Percentiles rank a stretch among this genome's conserved stretches.
Evolutionary conservation across 2,329 filamentous ascomycete genomes (phyloP).

Genomic region (Pestalotiopsis sp.): DNA sequence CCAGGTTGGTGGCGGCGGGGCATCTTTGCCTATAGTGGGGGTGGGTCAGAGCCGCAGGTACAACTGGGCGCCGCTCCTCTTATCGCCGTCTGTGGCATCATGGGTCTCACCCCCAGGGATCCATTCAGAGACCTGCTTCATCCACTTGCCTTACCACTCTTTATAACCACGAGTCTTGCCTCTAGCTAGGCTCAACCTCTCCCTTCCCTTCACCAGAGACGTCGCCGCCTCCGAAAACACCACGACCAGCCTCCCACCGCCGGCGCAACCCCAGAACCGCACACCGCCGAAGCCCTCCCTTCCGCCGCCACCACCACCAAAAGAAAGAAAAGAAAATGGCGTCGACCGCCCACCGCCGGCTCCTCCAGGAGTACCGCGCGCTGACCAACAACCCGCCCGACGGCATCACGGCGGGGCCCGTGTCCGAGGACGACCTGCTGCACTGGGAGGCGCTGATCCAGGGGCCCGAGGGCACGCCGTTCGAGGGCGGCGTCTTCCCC

Average conservation of each 20-base stretch:
- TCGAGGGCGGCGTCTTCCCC: conserved; percentile 93
- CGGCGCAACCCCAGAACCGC: not conserved
- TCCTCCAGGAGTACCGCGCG: conserved; percentile 94
- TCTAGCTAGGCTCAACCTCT: not conserved
- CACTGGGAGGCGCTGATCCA: conserved; percentile 96
- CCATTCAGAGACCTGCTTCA: no score
- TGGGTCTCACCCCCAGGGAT: no score
- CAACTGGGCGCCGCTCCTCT: not conserved
- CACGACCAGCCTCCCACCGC: not conserved
- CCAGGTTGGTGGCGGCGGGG: not conserved
- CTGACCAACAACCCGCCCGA: conserved; percentile 96
- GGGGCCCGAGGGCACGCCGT: conserved; percentile 93
- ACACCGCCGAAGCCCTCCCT: not conserved
- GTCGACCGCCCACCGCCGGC: conserved; percentile 72
- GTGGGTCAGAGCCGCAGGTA: not conserved
- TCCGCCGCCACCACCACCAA: not conserved
- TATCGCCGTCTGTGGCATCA: not conserved
- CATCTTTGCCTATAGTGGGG: not conserved
- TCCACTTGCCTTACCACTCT: not conserved
- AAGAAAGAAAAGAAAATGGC: conserved; percentile 44
- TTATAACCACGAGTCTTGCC: not conserved
- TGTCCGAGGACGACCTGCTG: conserved; percentile 93
- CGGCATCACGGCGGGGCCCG: conserved; percentile 91
- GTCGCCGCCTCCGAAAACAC: not conserved
- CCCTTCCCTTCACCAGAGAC: not conserved